phyloP scores from a whole-genome alignment of 345 rosid species.

The Eucalyptus camaldulensis region DNA sequence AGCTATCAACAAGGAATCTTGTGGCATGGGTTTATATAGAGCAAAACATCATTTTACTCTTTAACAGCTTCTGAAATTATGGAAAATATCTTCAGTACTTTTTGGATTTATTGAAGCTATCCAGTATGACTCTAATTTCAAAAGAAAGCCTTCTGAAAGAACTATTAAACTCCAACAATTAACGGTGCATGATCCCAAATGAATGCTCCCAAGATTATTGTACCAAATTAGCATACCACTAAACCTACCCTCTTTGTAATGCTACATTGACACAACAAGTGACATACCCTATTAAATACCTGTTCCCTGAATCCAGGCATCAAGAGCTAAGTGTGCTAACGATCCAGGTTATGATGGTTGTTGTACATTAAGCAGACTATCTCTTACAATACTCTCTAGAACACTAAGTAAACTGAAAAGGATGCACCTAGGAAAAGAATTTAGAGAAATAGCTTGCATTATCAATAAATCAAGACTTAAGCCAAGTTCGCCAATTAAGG shows the following conservation, averaged over 20 bases:
- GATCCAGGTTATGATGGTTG: not conserved
- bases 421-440: not conserved
- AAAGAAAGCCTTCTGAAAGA: not conserved
- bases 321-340: not conserved
- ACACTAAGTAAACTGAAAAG: not conserved
- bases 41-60: not conserved
- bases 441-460: not conserved
- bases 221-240: not conserved
- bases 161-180: not conserved
- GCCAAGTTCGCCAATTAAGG: not conserved
- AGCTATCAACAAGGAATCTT: not conserved
- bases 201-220: not conserved
- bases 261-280: not conserved
- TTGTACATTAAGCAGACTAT: not conserved
- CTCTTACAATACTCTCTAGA: not conserved
- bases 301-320: not conserved
- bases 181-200: not conserved
- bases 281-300: not conserved
- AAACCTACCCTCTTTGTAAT: not conserved
- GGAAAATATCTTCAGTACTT: not conserved
- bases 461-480: not conserved
- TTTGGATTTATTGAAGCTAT: not conserved
- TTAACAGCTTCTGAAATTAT: not conserved
- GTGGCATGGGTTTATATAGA: not conserved
- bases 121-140: not conserved